These are phyloP conservation scores for Elaphomyces granulatus DNA, from an alignment of 495 filamentous ascomycete genomes.

Conservation along the genomic window DNA sequence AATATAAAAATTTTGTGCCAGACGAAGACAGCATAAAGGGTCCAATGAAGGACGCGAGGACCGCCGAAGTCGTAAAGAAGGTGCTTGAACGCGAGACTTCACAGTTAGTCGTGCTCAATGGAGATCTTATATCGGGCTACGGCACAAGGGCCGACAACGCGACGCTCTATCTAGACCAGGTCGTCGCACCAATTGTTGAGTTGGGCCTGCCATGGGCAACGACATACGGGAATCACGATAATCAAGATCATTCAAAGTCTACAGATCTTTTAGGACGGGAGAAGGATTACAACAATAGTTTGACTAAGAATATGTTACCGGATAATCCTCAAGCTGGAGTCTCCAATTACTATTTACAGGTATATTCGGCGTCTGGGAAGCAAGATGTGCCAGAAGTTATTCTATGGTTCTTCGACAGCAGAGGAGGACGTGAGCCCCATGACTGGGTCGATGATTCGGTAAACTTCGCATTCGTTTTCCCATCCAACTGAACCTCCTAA, in stretches of 20 bases:
- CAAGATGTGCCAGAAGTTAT: slow-evolving; percentile 31
- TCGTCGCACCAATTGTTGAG: slow-evolving; percentile 42
- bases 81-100: slow-evolving; percentile 43
- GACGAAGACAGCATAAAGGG: slow-evolving; percentile 40
- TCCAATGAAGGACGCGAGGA: slow-evolving; percentile 43
- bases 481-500: slow-evolving; percentile 16
- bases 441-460: slow-evolving; percentile 30
- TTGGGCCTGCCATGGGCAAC: slow-evolving; percentile 45
- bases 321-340: slow-evolving; percentile 35
- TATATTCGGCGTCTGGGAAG: slow-evolving; percentile 26
- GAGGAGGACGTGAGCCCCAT: slow-evolving; percentile 44
- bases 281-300: slow-evolving; percentile 33
- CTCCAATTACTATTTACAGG: slow-evolving; percentile 52
- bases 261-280: slow-evolving; percentile 41
- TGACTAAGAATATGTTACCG: slow-evolving; percentile 37
- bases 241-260: slow-evolving; percentile 43
- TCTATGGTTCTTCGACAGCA: slow-evolving; percentile 66
- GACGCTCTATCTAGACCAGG: slow-evolving; percentile 43
- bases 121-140: slow-evolving; percentile 61
- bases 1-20: slow-evolving; percentile 1
- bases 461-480: no score
- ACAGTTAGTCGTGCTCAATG: slow-evolving; percentile 55
- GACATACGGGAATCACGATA: slow-evolving; percentile 66
- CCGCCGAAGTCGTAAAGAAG: slow-evolving; percentile 41
- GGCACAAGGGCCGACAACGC: slow-evolving; percentile 44